phyloP scores from a whole-genome alignment of 139 green algal species.

The Micromonas pusilla region DNA sequence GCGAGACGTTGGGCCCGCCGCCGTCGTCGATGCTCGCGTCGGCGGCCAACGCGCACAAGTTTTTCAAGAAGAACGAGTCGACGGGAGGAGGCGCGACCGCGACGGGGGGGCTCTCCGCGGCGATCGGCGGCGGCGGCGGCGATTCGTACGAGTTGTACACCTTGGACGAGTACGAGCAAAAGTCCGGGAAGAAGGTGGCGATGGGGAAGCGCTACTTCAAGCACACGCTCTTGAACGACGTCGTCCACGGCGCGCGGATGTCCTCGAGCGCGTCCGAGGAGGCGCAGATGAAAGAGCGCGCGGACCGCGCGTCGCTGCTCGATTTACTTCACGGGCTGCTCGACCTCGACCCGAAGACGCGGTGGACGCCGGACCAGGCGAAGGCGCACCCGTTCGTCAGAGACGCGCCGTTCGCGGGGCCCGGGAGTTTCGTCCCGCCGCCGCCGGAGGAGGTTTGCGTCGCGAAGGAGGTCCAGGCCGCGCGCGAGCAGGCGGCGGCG shows the following conservation, averaged over 20 bases:
- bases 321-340: slow-evolving; percentile 69
- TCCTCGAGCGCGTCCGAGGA: slow-evolving; percentile 35
- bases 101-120: neutral
- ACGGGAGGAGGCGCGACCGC: neutral
- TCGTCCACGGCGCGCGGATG: slow-evolving; percentile 67
- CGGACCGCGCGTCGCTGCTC: slow-evolving; percentile 59
- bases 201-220: slow-evolving; percentile 86
- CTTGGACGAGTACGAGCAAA: slow-evolving; percentile 58
- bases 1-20: slow-evolving; percentile 71
- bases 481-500: neutral
- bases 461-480: neutral
- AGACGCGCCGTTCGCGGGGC: slow-evolving; percentile 56
- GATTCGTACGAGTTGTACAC: slow-evolving; percentile 40
- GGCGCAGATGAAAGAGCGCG: slow-evolving; percentile 36
- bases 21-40: slow-evolving; percentile 56
- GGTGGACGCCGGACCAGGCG: slow-evolving; percentile 74
- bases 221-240: slow-evolving; percentile 66
- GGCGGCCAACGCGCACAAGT: slow-evolving; percentile 65
- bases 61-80: slow-evolving; percentile 48
- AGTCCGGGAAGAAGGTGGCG: slow-evolving; percentile 29
- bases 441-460: slow-evolving; percentile 31
- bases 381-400: slow-evolving; percentile 82
- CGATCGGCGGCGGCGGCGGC: neutral
- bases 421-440: slow-evolving; percentile 63
- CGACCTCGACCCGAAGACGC: slow-evolving; percentile 61